A percentile compares a stretch with the other conserved stretches of the same genome.
These are phyloP conservation scores for Alternaria ethzedia DNA, from an alignment of 2,329 filamentous ascomycete genomes.

Conservation along the genomic window DNA sequence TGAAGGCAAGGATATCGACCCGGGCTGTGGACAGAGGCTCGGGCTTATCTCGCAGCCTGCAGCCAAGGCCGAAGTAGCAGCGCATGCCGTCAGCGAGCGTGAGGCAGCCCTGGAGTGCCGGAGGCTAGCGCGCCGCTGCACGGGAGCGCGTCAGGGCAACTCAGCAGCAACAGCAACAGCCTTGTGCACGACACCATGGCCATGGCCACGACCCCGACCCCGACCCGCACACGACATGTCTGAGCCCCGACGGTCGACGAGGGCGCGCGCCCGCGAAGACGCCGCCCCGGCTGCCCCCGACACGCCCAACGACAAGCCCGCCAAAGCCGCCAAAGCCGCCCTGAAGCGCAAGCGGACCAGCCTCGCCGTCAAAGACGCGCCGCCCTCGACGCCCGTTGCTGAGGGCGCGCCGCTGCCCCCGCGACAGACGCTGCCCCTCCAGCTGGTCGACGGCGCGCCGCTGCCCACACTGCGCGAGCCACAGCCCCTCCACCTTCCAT, in stretches of 20 bases:
- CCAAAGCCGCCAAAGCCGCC: slow-evolving; percentile 33
- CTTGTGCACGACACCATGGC: background rate
- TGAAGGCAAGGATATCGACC: background rate
- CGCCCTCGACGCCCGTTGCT: slow-evolving; percentile 30
- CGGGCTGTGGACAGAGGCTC: background rate
- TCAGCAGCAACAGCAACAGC: background rate
- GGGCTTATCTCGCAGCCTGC: background rate
- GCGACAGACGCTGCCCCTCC: slow-evolving; percentile 61
- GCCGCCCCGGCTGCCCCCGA: slow-evolving; percentile 32
- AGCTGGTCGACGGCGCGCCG: slow-evolving; percentile 69
- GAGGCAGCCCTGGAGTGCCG: background rate
- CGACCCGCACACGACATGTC: slow-evolving; percentile 30
- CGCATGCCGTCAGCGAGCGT: background rate
- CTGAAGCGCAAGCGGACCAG: slow-evolving; percentile 45
- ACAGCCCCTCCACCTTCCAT: slow-evolving; percentile 68
- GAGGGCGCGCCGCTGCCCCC: slow-evolving; percentile 20
- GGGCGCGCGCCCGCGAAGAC: slow-evolving; percentile 45
- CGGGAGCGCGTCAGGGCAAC: slow-evolving; percentile 4
- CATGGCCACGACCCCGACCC: background rate
- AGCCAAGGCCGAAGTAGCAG: background rate
- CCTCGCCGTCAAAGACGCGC: slow-evolving; percentile 30
- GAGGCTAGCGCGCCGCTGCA: slow-evolving; percentile 1
- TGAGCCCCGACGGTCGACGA: slow-evolving; percentile 46
- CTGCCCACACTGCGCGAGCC: slow-evolving; percentile 73
- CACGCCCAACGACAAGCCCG: slow-evolving; percentile 26